Percentiles rank a stretch among this genome's conserved stretches.
Conservation (phyloP, 257 asterid species). For the Solanum corneliomulleri region DNA sequence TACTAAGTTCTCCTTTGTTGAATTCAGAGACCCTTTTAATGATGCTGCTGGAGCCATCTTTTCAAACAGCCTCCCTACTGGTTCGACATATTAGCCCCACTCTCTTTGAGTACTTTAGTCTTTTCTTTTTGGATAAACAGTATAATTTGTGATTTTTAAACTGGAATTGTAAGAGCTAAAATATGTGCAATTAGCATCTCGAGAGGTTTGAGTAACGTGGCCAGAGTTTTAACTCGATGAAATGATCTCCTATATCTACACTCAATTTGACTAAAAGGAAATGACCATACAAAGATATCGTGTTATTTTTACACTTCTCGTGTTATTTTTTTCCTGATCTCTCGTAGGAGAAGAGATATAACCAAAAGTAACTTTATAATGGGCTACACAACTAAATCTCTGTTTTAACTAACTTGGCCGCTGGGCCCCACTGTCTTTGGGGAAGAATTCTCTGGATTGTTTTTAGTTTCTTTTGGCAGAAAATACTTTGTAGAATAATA, state of each 20-base stretch:
- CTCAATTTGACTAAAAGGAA: neutral
- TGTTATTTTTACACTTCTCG: neutral
- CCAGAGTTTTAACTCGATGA: neutral
- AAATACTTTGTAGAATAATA: neutral
- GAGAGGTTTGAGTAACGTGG: neutral
- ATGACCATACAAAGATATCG: neutral
- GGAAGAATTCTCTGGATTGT: neutral
- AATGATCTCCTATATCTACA: neutral
- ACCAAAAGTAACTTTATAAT: neutral
- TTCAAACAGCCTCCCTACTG: constrained; percentile 38
- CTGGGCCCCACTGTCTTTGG: neutral
- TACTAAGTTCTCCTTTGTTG: neutral
- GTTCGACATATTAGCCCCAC: constrained; percentile 23
- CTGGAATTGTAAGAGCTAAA: neutral
- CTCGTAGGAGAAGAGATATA: neutral
- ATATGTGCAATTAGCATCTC: neutral
- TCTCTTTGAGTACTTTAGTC: neutral
- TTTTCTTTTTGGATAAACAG: neutral
- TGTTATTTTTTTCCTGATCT: neutral
- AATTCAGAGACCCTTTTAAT: constrained; percentile 37
- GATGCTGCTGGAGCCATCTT: constrained; percentile 46
- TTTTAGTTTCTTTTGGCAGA: neutral
- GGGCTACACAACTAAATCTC: neutral
- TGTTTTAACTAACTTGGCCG: neutral
- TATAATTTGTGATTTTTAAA: too few species aligned